phyloP scores from a whole-genome alignment of 495 filamentous ascomycete species.

The Annulohypoxylon maeteangense region DNA sequence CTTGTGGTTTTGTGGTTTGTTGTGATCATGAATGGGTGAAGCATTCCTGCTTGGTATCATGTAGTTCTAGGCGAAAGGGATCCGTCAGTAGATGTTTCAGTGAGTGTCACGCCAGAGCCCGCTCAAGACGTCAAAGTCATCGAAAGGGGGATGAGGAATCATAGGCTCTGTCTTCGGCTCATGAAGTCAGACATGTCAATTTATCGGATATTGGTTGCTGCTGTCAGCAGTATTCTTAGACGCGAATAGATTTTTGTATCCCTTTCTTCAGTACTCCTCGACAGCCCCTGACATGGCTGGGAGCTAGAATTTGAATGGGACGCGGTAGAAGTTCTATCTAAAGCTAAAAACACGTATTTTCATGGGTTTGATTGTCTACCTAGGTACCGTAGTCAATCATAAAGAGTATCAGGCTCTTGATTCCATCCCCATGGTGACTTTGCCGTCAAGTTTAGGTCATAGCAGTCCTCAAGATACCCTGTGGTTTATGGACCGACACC shows the following conservation, averaged over 20 bases:
- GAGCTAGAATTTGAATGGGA: not conserved
- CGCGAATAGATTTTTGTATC: not conserved
- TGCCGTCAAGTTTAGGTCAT: not conserved
- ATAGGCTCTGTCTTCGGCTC: not conserved
- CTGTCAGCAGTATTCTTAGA: not conserved
- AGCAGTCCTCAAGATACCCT: not conserved
- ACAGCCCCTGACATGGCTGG: not conserved
- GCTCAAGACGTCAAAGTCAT: not conserved
- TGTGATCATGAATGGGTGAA: not conserved
- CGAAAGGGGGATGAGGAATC: not conserved
- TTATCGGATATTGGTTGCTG: not conserved
- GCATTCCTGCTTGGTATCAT: not conserved
- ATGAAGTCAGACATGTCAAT: not conserved
- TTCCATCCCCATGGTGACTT: not conserved
- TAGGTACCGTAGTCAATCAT: not conserved
- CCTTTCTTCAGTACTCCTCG: not conserved
- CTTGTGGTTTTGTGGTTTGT: not conserved
- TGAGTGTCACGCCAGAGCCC: not conserved
- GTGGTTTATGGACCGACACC: not conserved
- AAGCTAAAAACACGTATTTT: not conserved
- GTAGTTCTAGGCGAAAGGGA: not conserved
- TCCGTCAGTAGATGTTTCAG: not conserved
- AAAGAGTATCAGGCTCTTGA: not conserved
- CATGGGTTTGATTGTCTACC: not conserved
- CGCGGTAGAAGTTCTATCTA: not conserved